These are phyloP conservation scores for Ogataea naganishii DNA, from an alignment of 805 yeast species.

Conservation along the genomic window DNA sequence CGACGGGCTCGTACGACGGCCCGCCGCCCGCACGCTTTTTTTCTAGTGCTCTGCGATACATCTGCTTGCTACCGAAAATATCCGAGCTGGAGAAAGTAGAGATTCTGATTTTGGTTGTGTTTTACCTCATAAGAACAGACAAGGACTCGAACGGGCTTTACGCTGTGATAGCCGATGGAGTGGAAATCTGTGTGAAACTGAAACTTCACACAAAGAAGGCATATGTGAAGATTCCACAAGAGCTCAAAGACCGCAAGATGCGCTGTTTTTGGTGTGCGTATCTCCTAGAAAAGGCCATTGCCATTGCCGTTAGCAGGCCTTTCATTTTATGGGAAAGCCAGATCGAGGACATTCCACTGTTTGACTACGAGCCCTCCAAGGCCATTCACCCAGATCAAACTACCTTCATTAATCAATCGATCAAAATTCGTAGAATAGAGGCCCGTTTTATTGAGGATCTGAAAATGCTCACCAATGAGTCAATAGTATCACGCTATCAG, in stretches of 20 bases:
- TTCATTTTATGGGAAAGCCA: slow-evolving; percentile 43
- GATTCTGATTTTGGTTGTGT: slow-evolving; percentile 40
- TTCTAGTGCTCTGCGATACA: slow-evolving; percentile 50
- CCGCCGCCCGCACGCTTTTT: slow-evolving; percentile 48
- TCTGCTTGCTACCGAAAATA: slow-evolving; percentile 33
- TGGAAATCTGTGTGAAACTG: slow-evolving; percentile 32
- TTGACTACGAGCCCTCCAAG: slow-evolving; percentile 34
- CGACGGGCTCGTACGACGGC: slow-evolving; percentile 48
- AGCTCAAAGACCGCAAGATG: slow-evolving; percentile 29
- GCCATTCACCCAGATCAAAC: slow-evolving; percentile 25
- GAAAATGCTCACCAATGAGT: slow-evolving; percentile 26
- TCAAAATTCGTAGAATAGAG: slow-evolving; percentile 49
- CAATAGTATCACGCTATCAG: slow-evolving; percentile 26
- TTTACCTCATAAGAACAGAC: slow-evolving; percentile 53
- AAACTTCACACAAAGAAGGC: slow-evolving; percentile 27
- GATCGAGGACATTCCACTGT: slow-evolving; percentile 40
- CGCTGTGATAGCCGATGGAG: slow-evolving; percentile 44
- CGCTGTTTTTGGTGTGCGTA: slow-evolving; percentile 61
- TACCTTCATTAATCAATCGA: slow-evolving; percentile 48
- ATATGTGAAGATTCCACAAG: slow-evolving; percentile 21
- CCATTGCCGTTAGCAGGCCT: slow-evolving; percentile 53
- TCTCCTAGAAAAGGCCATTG: slow-evolving; percentile 51
- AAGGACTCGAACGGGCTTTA: slow-evolving; percentile 47
- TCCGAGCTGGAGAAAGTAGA: slow-evolving; percentile 40
- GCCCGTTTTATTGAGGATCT: slow-evolving; percentile 48